Percentiles rank a stretch among this genome's conserved stretches.
Evolutionary conservation across 352 stramenopile species (phyloP).

Genomic region (Pythium vanterpoolii): DNA sequence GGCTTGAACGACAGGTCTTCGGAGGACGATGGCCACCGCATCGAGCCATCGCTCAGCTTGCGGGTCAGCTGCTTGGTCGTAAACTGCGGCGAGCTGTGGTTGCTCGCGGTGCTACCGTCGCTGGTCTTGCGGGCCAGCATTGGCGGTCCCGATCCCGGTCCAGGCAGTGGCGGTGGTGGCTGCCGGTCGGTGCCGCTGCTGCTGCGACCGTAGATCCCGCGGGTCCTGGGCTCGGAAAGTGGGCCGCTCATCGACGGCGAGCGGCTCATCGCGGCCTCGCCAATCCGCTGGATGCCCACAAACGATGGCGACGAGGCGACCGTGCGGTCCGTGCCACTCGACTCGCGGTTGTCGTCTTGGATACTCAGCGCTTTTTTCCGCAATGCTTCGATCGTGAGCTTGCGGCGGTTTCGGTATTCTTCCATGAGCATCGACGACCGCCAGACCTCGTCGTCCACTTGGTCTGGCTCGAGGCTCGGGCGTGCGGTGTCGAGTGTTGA

Average conservation of each 20-base stretch:
- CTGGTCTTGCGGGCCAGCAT: slow-evolving; percentile 1
- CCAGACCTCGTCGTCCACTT: slow-evolving; percentile 31
- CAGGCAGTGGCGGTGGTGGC: not conserved
- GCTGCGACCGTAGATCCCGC: slow-evolving; percentile 1
- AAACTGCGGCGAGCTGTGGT: slow-evolving; percentile 9
- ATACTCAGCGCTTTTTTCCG: slow-evolving; percentile 21
- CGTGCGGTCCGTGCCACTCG: slow-evolving; percentile 17
- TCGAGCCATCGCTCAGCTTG: slow-evolving; percentile 3
- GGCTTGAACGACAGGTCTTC: slow-evolving; percentile 19
- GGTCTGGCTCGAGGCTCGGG: slow-evolving; percentile 18
- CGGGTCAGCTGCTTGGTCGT: slow-evolving; percentile 1
- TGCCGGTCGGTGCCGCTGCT: not conserved
- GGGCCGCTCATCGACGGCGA: slow-evolving; percentile 14
- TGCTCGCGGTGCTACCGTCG: not conserved
- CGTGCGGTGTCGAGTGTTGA: slow-evolving; percentile 27
- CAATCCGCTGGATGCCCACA: slow-evolving; percentile 6
- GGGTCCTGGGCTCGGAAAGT: slow-evolving; percentile 16
- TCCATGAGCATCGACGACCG: slow-evolving; percentile 16
- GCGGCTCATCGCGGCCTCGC: slow-evolving; percentile 3
- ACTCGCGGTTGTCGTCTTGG: slow-evolving; percentile 20
- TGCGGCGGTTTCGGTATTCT: slow-evolving; percentile 17
- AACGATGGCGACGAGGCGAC: slow-evolving; percentile 15
- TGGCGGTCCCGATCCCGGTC: not conserved
- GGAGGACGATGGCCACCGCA: not conserved
- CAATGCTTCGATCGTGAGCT: slow-evolving; percentile 21